Evolutionary conservation across 495 filamentous ascomycete species (phyloP).

Genomic region (Penicillium atrosanguineum): DNA sequence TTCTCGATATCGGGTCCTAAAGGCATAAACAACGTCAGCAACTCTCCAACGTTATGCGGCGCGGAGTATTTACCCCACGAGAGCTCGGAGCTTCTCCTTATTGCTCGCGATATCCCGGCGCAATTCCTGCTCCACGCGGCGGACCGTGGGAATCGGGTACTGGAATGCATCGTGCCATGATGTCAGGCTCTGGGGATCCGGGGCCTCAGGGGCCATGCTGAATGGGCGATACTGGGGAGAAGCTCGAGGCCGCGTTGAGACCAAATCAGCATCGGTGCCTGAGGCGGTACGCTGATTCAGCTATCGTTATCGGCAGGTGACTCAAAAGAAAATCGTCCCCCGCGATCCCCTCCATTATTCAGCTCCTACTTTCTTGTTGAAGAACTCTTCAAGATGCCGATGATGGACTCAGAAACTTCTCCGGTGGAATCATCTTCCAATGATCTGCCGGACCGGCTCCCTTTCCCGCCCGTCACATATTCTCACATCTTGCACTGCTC

Average conservation of each 20-base stretch:
- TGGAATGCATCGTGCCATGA: conserved; percentile 69
- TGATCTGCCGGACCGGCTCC: conserved; percentile 44
- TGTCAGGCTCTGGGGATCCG: conserved; percentile 57
- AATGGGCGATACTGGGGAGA: conserved; percentile 2
- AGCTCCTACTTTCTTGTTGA: background rate
- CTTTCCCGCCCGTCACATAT: conserved; percentile 77
- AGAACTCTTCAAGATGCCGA: conserved; percentile 28
- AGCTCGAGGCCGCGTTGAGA: conserved; percentile 7
- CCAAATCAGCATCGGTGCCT: conserved; percentile 10
- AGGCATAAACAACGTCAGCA: conserved; percentile 13
- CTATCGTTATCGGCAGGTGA: conserved; percentile 29
- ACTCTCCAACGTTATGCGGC: background rate
- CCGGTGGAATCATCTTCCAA: conserved; percentile 13
- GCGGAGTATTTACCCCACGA: conserved; percentile 67
- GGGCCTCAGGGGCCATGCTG: conserved; percentile 56
- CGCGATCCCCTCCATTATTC: conserved; percentile 14
- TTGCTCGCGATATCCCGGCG: conserved; percentile 71
- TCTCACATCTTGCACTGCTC: conserved; percentile 92
- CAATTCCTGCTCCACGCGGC: conserved; percentile 61
- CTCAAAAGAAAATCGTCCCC: conserved; percentile 25
- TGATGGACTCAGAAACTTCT: conserved; percentile 26
- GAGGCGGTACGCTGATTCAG: conserved; percentile 10
- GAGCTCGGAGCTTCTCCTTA: conserved; percentile 79
- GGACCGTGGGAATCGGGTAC: conserved; percentile 61
- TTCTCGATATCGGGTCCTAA: conserved; percentile 82